A percentile compares a stretch with the other conserved stretches of the same genome.
Evolutionary conservation across 768 basidiomycete genomes (phyloP).

Genomic region (Crucibulum laeve): DNA sequence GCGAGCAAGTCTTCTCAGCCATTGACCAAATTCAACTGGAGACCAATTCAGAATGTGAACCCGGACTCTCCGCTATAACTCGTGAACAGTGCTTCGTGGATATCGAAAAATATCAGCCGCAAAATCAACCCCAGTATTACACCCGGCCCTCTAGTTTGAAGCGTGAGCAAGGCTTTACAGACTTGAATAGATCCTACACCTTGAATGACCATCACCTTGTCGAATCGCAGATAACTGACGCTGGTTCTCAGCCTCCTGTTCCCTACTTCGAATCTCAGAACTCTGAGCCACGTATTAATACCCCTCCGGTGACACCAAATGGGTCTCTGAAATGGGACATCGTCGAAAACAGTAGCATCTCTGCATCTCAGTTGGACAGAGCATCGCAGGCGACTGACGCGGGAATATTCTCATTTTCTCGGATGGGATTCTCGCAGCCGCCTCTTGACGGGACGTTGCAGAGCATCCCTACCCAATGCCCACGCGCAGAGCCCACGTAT

Average conservation of each 20-base stretch:
- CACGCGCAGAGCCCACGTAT: conserved; percentile 10
- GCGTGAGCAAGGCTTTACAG: conserved; percentile 18
- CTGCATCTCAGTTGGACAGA: conserved; percentile 33
- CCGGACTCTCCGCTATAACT: too few species aligned
- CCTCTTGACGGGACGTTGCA: conserved; percentile 1
- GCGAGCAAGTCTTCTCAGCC: too few species aligned
- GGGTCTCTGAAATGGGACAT: conserved; percentile 44
- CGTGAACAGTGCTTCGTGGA: too few species aligned
- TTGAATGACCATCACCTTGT: conserved; percentile 4
- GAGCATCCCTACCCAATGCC: conserved; percentile 11
- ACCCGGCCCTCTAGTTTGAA: conserved; percentile 10
- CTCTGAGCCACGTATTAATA: conserved; percentile 40
- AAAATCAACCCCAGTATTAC: too few species aligned
- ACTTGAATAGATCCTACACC: conserved; percentile 17
- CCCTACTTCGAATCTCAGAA: conserved; percentile 36
- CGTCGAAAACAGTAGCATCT: conserved; percentile 22
- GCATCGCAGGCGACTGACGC: conserved; percentile 19
- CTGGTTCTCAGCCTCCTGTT: conserved; percentile 21
- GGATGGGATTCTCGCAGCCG: conserved; percentile 24
- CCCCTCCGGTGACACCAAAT: conserved; percentile 52
- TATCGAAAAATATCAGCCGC: too few species aligned
- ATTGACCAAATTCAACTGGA: too few species aligned
- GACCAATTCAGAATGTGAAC: too few species aligned
- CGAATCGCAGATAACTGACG: conserved; percentile 16
- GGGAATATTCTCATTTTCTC: conserved; percentile 31